Evolutionary conservation across 2,329 filamentous ascomycete genomes (phyloP), one percentile per base, ranked within the genome.

Genomic region (Coniochaeta ligniaria): DNA sequence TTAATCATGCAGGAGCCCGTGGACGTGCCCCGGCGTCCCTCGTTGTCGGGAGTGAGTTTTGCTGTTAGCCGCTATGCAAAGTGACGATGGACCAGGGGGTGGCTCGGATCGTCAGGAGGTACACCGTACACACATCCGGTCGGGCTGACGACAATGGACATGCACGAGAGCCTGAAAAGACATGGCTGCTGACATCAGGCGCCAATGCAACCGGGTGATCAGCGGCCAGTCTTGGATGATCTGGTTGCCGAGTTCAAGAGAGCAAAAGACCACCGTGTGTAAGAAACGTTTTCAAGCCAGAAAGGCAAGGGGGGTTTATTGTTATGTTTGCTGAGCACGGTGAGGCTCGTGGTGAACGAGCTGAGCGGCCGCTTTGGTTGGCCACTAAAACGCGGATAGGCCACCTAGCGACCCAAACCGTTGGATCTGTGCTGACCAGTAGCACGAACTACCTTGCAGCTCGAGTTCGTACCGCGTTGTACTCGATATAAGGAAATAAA

Each of bases 91-190:
- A 28, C 41, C 63, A 33, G 17, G 63, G n/a, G 63, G 52, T 64
- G 60, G 61, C 62, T 61, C 59, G 60, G 62, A 62, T 64, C 62
- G 62, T 35, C 59, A 60, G 28, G 47, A 60, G 59, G 58, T 60
- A 20, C 38, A 20, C n/a, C n/a, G n/a, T n/a, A n/a, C 16, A 41
- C 17, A 41, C 38, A 41, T 41, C 6, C 16, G 17, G 38, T 8
- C 17, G 17, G 16, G 17, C 38, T 9, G 11, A 41, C 38, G 26
- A 38, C 28, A 41, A 28, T 52, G 57, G 31, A 59, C 43, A 47
- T 64, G 63, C 62, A 64, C 43, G 57, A 60, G 59, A 62, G 62
- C 63, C 63, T 62, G 63, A 64, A 64, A 57, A 59, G 22, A 57
- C 43, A 59, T 57, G 54, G 60, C 57, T 55, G 58, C 43, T 57